These are phyloP conservation scores for Malassezia japonica DNA, from an alignment of 1,284 basidiomycete species.

Conservation along the genomic window DNA sequence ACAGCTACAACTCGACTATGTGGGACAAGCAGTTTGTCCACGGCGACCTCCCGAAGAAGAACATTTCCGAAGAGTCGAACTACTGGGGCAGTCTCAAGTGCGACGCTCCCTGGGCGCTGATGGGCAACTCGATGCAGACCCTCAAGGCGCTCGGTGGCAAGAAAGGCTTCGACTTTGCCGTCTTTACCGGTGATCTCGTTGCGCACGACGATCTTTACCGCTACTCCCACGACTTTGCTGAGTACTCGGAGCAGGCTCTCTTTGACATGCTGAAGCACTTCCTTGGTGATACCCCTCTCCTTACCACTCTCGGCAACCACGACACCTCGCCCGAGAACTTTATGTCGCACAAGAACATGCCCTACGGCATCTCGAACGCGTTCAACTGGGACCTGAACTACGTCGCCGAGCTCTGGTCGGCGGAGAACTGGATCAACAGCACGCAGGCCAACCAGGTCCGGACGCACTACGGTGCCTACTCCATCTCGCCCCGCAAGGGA, in stretches of 20 bases:
- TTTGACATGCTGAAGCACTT: slow-evolving; percentile 30
- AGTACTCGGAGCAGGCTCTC: slow-evolving; percentile 41
- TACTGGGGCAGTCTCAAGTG: slow-evolving; percentile 51
- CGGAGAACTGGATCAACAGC: slow-evolving; percentile 61
- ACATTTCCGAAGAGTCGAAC: slow-evolving; percentile 23
- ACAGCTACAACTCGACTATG: slow-evolving; percentile 52
- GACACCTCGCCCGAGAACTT: slow-evolving; percentile 37
- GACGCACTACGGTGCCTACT: slow-evolving; percentile 66
- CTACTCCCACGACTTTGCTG: slow-evolving; percentile 37
- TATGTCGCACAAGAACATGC: slow-evolving; percentile 26
- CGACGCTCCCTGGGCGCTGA: slow-evolving; percentile 62
- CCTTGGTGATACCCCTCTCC: slow-evolving; percentile 37
- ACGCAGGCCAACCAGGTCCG: slow-evolving; percentile 57
- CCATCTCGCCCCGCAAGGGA: slow-evolving; percentile 60
- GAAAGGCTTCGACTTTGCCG: slow-evolving; percentile 58
- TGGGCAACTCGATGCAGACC: slow-evolving; percentile 58
- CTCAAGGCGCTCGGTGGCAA: slow-evolving; percentile 59
- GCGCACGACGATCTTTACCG: slow-evolving; percentile 49
- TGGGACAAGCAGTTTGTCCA: slow-evolving; percentile 49
- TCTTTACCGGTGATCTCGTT: slow-evolving; percentile 69
- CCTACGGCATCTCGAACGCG: slow-evolving; percentile 26
- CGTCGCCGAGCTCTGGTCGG: slow-evolving; percentile 18
- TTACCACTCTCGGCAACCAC: slow-evolving; percentile 45
- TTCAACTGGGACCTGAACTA: slow-evolving; percentile 44
- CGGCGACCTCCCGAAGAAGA: slow-evolving; percentile 15